A percentile compares a stretch with the other conserved stretches of the same genome.
Evolutionary conservation across 805 yeast species (phyloP).

Genomic region (Ogataea chonburiensis): DNA sequence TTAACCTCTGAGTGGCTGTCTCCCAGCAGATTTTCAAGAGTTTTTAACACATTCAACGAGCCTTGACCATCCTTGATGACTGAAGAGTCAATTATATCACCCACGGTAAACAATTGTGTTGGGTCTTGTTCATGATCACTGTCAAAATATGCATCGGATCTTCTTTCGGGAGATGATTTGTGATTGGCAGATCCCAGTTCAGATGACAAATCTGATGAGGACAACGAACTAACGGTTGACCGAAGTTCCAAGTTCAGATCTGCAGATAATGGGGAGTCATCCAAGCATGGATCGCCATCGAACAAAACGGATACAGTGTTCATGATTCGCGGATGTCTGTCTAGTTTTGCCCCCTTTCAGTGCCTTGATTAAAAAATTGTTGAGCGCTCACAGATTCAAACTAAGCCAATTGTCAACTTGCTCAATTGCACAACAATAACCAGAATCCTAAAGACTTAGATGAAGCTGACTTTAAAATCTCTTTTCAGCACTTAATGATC

Average conservation of each 20-base stretch:
- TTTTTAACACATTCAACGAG: conserved; percentile 3
- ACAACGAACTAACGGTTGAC: conserved; percentile 10
- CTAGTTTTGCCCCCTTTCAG: conserved; percentile 1
- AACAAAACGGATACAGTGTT: conserved; percentile 2
- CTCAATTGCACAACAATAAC: too few relatives aligned
- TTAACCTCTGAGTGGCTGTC: conserved; percentile 6
- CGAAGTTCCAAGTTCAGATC: conserved; percentile 14
- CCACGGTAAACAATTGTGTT: conserved; percentile 6
- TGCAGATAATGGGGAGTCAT: conserved; percentile 15
- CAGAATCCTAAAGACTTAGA: not conserved
- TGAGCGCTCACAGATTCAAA: too few relatives aligned
- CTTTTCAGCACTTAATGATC: too few relatives aligned
- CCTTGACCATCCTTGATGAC: conserved; percentile 13
- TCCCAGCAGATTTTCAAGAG: conserved; percentile 12
- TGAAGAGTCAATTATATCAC: conserved; percentile 10
- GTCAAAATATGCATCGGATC: conserved; percentile 2
- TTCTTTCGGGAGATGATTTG: conserved; percentile 1
- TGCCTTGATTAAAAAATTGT: too few relatives aligned
- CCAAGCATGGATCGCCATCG: conserved; percentile 7
- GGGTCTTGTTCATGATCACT: conserved; percentile 1
- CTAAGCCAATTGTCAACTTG: too few relatives aligned
- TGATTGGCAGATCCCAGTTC: conserved; percentile 12
- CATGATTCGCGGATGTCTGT: conserved; percentile 2
- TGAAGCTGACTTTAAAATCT: not conserved
- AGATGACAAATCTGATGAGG: conserved; percentile 15